A percentile compares a stretch with the other conserved stretches of the same genome.
These are phyloP conservation scores for Rhodotorula sp. DNA, from an alignment of 1,284 basidiomycete species.

Conservation along the genomic window DNA sequence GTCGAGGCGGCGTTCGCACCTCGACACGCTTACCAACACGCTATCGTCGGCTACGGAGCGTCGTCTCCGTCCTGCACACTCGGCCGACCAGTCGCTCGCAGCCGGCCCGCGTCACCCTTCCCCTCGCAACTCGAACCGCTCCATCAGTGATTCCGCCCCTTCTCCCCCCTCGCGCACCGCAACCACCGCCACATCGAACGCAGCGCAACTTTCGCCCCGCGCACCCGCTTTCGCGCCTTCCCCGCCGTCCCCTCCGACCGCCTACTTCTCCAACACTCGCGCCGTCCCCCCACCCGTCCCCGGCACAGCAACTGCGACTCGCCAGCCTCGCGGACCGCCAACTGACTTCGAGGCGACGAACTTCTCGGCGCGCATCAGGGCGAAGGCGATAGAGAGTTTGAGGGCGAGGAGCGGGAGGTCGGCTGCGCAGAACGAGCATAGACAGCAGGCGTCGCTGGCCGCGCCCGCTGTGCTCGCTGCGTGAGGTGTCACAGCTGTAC, in stretches of 20 bases:
- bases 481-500: too few species aligned
- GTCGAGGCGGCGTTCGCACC: conserved; percentile 9
- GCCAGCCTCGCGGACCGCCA: conserved; percentile 33
- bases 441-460: too few species aligned
- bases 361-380: conserved; percentile 16
- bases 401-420: background rate
- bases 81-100: background rate
- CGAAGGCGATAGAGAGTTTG: conserved; percentile 8
- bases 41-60: conserved; percentile 2
- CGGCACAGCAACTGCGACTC: conserved; percentile 13
- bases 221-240: background rate
- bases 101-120: background rate
- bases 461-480: too few species aligned
- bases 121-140: background rate
- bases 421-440: too few species aligned
- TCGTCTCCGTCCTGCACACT: background rate
- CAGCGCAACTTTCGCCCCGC: background rate
- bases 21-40: conserved; percentile 15
- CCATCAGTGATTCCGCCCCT: too few species aligned
- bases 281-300: background rate
- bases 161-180: background rate
- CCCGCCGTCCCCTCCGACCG: background rate
- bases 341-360: conserved; percentile 10
- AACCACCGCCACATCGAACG: background rate
- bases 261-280: background rate